These are phyloP conservation scores for Mycena epipterygia DNA, from an alignment of 768 basidiomycete genomes.

Conservation along the genomic window DNA sequence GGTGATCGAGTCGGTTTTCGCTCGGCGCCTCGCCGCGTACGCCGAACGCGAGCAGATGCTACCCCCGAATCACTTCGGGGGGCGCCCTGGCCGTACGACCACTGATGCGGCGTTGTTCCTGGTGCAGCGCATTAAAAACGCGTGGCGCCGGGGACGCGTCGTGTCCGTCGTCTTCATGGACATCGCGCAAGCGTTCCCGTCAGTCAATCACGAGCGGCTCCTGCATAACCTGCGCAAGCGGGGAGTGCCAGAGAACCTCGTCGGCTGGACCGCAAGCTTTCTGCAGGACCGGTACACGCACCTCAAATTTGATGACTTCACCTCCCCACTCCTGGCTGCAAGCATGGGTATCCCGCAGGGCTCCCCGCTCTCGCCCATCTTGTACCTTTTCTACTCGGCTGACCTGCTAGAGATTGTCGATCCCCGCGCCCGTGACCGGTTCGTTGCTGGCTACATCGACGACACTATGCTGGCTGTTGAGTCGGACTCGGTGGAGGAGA, in stretches of 20 bases:
- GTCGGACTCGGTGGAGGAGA: constrained; percentile 5
- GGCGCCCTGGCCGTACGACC: constrained; percentile 28
- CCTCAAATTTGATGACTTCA: constrained; percentile 43
- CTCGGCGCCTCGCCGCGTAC: neutral
- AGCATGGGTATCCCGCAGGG: constrained; percentile 48
- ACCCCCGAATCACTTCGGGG: constrained; percentile 34
- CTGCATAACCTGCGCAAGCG: constrained; percentile 16
- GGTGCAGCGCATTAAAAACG: constrained; percentile 29
- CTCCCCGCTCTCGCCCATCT: constrained; percentile 43
- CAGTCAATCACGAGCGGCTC: constrained; percentile 14
- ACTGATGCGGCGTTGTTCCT: constrained; percentile 33
- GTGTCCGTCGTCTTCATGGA: constrained; percentile 14
- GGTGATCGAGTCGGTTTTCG: constrained; percentile 23
- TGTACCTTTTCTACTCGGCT: constrained; percentile 49
- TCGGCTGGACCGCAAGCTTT: constrained; percentile 34
- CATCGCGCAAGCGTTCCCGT: constrained; percentile 15
- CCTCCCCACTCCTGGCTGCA: constrained; percentile 28
- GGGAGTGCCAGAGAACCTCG: constrained; percentile 30
- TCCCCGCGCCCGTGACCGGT: neutral
- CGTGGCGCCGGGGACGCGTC: constrained; percentile 27
- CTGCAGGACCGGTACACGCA: constrained; percentile 34
- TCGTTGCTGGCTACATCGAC: constrained; percentile 25
- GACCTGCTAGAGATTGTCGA: constrained; percentile 30
- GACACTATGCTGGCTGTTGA: constrained; percentile 3
- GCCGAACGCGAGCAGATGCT: constrained; percentile 12